Conservation (phyloP, 2,329 filamentous ascomycete species). For the Pseudogymnoascus pannorum region DNA sequence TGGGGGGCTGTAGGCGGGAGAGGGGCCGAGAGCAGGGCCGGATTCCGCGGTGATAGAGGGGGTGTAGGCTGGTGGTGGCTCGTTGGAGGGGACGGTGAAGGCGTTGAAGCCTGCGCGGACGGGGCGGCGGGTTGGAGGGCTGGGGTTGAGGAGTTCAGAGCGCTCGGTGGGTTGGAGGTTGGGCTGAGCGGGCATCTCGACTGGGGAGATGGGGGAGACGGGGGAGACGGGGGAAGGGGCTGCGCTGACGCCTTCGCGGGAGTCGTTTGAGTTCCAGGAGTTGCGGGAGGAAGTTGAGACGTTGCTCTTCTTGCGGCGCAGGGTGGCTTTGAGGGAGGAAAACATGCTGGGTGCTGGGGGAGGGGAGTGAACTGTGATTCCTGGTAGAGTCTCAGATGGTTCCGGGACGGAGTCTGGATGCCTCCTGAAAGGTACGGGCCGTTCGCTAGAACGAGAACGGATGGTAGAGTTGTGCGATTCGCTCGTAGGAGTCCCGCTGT, state of each 20-base stretch:
- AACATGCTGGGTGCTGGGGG: background rate
- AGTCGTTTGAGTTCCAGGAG: background rate
- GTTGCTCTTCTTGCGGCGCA: background rate
- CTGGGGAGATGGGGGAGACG: background rate
- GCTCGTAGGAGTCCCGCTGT: too few species aligned
- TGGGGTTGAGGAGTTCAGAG: background rate
- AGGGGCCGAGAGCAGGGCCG: conserved; percentile 13
- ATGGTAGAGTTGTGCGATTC: background rate
- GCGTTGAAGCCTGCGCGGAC: conserved; percentile 24
- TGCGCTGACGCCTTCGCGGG: background rate
- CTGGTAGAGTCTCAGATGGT: background rate
- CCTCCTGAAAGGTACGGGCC: too few species aligned
- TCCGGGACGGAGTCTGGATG: background rate
- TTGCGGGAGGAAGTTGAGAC: background rate
- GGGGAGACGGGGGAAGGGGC: background rate
- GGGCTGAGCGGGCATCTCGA: background rate
- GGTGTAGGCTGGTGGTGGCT: conserved; percentile 28
- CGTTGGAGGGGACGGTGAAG: conserved; percentile 25
- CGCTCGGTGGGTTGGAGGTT: background rate
- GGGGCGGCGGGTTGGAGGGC: background rate
- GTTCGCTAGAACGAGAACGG: too few species aligned
- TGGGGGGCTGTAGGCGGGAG: conserved; percentile 1
- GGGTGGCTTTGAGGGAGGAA: background rate
- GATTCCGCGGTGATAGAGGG: conserved; percentile 17
- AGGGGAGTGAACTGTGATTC: background rate